These are phyloP conservation scores for Verticillium longisporum DNA, from an alignment of 2,329 filamentous ascomycete species.

Conservation along the genomic window DNA sequence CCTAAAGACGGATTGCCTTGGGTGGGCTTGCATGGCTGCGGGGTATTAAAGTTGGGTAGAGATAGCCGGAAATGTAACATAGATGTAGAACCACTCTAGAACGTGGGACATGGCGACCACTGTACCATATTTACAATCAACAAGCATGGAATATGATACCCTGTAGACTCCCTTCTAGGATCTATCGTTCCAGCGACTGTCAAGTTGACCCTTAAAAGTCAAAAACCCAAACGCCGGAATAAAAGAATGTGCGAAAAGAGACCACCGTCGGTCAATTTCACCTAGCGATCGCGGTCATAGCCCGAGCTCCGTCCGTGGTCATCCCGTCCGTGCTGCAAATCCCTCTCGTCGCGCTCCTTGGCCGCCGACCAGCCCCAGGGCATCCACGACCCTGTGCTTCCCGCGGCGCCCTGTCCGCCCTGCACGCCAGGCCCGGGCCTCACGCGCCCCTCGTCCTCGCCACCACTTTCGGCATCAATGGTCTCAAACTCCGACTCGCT, in stretches of 20 bases:
- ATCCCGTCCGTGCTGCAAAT: not conserved
- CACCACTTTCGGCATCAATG: slow-evolving; percentile 68
- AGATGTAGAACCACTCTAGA: not conserved
- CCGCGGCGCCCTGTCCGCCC: slow-evolving; percentile 9
- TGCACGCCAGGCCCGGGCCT: slow-evolving; percentile 18
- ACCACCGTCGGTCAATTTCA: too few relatives aligned
- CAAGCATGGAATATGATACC: not conserved
- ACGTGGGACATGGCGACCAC: not conserved
- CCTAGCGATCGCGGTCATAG: not conserved
- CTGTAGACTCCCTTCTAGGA: not conserved
- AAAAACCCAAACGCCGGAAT: not conserved
- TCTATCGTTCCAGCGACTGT: not conserved
- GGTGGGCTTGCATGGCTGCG: too few relatives aligned
- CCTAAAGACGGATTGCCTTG: not conserved
- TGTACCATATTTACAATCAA: not conserved
- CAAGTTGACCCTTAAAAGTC: not conserved
- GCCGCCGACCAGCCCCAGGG: slow-evolving; percentile 36
- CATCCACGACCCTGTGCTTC: slow-evolving; percentile 36
- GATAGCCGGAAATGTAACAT: not conserved
- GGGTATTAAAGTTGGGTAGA: too few relatives aligned
- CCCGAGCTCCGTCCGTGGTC: slow-evolving; percentile 19
- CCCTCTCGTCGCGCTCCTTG: slow-evolving; percentile 19
- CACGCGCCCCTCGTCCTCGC: slow-evolving; percentile 35
- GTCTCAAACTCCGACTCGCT: slow-evolving; percentile 89
- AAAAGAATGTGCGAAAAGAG: not conserved